Evolutionary conservation across 345 rosid genomes (phyloP).

Genomic region (Hypericum androsaemum): DNA sequence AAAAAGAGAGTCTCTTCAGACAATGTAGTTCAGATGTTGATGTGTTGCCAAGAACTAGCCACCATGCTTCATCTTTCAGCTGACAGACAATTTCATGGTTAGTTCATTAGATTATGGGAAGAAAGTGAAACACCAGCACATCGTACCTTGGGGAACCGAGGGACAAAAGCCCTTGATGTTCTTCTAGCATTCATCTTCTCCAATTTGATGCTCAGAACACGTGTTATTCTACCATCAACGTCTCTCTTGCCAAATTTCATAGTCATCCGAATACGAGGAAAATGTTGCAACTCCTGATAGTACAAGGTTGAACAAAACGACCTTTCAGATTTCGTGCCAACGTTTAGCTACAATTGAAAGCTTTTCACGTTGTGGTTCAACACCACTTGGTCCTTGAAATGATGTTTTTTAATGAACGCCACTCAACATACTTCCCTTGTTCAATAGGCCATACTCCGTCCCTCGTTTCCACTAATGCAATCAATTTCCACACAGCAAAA

Average conservation of each 20-base stretch:
- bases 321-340: no score
- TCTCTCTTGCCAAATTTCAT: constrained; percentile 54
- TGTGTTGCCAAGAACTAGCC: constrained; percentile 79
- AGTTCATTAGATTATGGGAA: constrained; percentile 8
- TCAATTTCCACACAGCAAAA: background rate
- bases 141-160: constrained; percentile 84
- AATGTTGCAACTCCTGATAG: constrained; percentile 67
- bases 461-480: no score
- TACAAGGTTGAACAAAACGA: background rate
- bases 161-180: constrained; percentile 66
- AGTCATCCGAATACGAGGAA: constrained; percentile 57
- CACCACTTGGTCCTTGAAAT: no score
- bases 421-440: no score
- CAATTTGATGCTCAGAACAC: constrained; percentile 46
- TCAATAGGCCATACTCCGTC: no score
- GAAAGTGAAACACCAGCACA: background rate
- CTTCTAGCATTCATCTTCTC: constrained; percentile 52
- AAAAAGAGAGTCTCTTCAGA: constrained; percentile 80
- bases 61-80: constrained; percentile 97
- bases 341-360: no score
- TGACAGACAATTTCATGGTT: constrained; percentile 23
- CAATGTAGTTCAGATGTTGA: constrained; percentile 63
- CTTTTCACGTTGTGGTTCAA: no score
- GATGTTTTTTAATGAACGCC: no score
- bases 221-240: constrained; percentile 25